Conservation (phyloP, 1,284 basidiomycete species). For the Puccinia coronata region DNA sequence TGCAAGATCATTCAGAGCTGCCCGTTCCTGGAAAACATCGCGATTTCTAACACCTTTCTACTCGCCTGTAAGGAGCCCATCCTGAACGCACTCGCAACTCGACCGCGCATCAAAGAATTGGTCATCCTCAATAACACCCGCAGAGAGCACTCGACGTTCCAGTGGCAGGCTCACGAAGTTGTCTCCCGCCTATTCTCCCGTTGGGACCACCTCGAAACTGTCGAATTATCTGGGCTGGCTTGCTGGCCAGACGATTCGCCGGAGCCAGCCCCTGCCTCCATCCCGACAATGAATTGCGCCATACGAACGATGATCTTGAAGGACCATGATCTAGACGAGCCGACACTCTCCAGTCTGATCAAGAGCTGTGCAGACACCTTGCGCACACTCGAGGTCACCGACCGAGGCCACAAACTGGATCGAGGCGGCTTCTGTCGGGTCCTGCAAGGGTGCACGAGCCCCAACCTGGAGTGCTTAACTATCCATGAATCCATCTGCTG, state of each 20-base stretch:
- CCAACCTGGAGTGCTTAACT: too few species aligned
- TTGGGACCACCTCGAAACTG: constrained; percentile 14
- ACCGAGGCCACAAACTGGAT: too few species aligned
- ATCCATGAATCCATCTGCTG: background rate
- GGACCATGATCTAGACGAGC: too few species aligned
- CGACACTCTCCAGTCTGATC: too few species aligned
- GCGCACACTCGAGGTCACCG: too few species aligned
- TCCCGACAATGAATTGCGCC: too few species aligned
- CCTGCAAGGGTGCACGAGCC: too few species aligned
- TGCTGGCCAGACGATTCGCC: background rate
- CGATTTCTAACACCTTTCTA: background rate
- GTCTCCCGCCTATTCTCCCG: background rate
- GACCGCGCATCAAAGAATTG: constrained; percentile 16
- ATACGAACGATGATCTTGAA: too few species aligned
- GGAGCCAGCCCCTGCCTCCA: background rate
- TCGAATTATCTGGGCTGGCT: background rate
- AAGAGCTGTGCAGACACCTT: too few species aligned
- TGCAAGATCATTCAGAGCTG: background rate
- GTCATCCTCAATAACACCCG: background rate
- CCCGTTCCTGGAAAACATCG: constrained; percentile 3
- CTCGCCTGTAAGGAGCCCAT: too few species aligned
- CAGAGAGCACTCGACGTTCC: background rate
- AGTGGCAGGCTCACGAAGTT: background rate
- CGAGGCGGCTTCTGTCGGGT: too few species aligned
- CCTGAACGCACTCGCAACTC: background rate